Evolutionary conservation across 352 stramenopile species (phyloP), one percentile per base, ranked within the genome.

Genomic region (Phytophthora pseudosyringae): DNA sequence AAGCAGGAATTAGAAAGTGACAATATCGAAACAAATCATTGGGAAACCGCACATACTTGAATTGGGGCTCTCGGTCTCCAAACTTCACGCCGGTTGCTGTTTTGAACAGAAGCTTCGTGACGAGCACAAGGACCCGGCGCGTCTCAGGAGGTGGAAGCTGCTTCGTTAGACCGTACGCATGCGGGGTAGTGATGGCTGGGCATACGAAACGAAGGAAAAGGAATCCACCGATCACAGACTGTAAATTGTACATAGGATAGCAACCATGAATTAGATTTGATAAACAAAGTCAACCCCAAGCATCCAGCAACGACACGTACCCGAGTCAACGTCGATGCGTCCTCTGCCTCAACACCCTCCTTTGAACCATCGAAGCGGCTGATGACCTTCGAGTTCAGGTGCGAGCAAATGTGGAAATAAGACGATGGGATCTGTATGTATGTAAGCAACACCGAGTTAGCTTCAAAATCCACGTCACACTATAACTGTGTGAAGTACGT

Each of bases 51-150:
- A 71, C 74, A 11, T 65, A 96, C 88, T 86, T 80, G 53, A 95
- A 80, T 61, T 95, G 81, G 2, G 89, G 76, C 57, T 97, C 89
- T 26, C 86, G 74, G 12, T 95, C 87, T 48, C 85, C 87, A 64
- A 97, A 97, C 43, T 90, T 79, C 36, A 97, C 88, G 11, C 80
- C 90, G 5, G 86, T 97, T 28, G 89, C 88, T 5, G 86, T 94
- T 66, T 97, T 97, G 62, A 95, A 95, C 9, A 97, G 56, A n/a
- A 97, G 48, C 44, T 97, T 97, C 0, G 87, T 95, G 38, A 97
- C 73, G 0, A 95, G 73, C 21, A 97, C 88, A n/a, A 97, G 78
- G 26, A 94, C 79, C 38, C 86, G 82, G n/a, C 89, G 77, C 0
- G 83, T 93, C 51, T 92, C 82, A 0, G 85, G 71, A 12, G 66